phyloP scores from a whole-genome alignment of 2,329 filamentous ascomycete species.

The Pseudodiploospora longispora region DNA sequence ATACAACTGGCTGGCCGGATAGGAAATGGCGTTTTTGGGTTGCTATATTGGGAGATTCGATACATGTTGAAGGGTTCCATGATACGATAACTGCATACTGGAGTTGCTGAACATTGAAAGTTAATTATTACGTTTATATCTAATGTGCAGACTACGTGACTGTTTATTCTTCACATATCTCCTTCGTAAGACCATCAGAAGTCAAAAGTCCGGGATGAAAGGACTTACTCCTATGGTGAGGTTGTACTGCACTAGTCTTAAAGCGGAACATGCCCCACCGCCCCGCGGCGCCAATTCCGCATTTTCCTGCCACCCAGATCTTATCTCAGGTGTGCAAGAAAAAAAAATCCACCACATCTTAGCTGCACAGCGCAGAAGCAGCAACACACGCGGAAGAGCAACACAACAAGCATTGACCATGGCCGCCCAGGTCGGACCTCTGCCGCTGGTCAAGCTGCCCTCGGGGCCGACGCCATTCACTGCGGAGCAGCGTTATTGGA shows the following conservation, averaged over 20 bases:
- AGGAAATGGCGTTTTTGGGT: constrained; percentile 1
- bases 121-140: no score
- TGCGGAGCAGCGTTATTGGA: constrained; percentile 94
- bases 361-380: constrained; percentile 1
- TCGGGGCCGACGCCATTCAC: constrained; percentile 76
- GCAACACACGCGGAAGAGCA: constrained; percentile 9
- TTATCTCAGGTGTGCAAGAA: constrained; percentile 14
- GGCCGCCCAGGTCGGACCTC: constrained; percentile 77
- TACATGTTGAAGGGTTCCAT: neutral
- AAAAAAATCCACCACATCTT: constrained; percentile 18
- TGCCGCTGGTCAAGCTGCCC: constrained; percentile 75
- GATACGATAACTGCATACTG: neutral
- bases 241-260: constrained; percentile 1
- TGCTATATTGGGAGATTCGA: constrained; percentile 2
- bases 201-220: no score
- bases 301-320: constrained; percentile 17
- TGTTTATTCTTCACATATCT: no score
- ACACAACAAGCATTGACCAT: constrained; percentile 38
- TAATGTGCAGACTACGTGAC: no score
- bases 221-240: neutral
- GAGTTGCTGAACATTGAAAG: neutral
- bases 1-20: constrained; percentile 8
- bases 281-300: constrained; percentile 7
- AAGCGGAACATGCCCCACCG: neutral
- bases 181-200: no score